Conservation (phyloP, 176 grass and related monocot genomes). For the Ensete ventricosum region DNA sequence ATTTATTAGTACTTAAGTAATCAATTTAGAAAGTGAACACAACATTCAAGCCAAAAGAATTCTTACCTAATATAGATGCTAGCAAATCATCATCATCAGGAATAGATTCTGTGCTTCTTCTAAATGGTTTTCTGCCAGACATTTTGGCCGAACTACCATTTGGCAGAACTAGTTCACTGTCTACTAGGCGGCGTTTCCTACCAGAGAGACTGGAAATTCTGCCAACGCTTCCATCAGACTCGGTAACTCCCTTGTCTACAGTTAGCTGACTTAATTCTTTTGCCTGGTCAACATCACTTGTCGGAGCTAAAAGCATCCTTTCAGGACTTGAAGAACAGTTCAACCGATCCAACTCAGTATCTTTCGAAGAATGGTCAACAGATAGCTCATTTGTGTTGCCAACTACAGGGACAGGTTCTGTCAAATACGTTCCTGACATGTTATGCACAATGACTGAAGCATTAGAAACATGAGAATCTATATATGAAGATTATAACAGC, state of each 20-base stretch:
- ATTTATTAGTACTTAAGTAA: too few relatives aligned
- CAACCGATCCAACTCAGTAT: background rate
- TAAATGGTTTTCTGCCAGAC: constrained; percentile 44
- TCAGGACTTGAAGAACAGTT: constrained; percentile 35
- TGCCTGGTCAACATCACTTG: constrained; percentile 30
- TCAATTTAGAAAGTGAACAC: too few relatives aligned
- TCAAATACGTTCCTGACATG: constrained; percentile 12
- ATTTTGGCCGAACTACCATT: constrained; percentile 60
- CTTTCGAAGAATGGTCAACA: background rate
- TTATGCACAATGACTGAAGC: constrained; percentile 5
- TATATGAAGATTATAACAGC: constrained; percentile 22
- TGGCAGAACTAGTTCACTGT: constrained; percentile 47
- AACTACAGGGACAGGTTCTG: constrained; percentile 22
- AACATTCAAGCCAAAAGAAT: constrained; percentile 12
- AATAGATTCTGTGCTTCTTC: constrained; percentile 47
- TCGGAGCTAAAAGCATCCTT: constrained; percentile 65
- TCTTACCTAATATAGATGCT: constrained; percentile 84
- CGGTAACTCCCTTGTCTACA: constrained; percentile 61
- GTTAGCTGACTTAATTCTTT: constrained; percentile 77
- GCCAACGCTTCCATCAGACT: constrained; percentile 83
- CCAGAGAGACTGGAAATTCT: constrained; percentile 60
- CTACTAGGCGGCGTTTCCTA: constrained; percentile 69
- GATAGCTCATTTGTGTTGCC: constrained; percentile 30
- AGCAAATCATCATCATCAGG: constrained; percentile 79
- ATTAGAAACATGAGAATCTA: constrained; percentile 24